Evolutionary conservation across 2,329 filamentous ascomycete species (phyloP), one percentile per base, ranked within the genome.

Genomic region (Sporothrix dimorphospora): DNA sequence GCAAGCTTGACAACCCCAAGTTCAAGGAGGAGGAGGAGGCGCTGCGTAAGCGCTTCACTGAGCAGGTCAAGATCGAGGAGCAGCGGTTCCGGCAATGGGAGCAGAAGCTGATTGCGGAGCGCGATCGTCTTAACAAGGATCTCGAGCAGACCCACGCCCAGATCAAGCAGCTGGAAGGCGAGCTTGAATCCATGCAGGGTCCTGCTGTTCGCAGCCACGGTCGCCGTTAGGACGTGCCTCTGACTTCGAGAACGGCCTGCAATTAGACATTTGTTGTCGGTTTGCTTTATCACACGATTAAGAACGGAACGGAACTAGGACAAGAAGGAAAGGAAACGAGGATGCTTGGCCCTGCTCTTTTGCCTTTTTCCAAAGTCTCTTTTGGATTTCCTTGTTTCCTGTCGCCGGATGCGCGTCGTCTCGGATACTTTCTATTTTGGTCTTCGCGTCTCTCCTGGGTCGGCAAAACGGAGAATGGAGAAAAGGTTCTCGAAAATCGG

Each of bases 1-100:
- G 95, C 84, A 99, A 99, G 90, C 88, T 99, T 79, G 96, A 99
- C 86, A 99, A 99, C 88, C 96, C 96, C 85, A 99, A 99, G 88
- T 99, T 98, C 90, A 99, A 99, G 90, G 96, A 99, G 83, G 96
- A 99, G 85, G 96, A 99, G 82, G 96, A 99, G 88, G 93, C 93
- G 75, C 90, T 99, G 76, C 91, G 96, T 85, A 99, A 99, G 91
- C 91, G 97, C 78, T 99, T 99, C 86, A 99, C 96, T 78, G 96
- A 99, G 87, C 96, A 99, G 84, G 96, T 99, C 87, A 99, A 99
- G 93, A 93, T 99, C 80, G 97, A 99, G 87, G 96, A 99, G 86
- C 94, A 97, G 86, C 91, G 96, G 77, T 99, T 99, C 91, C 91
- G 97, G 84, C 92, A 97, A 85, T 99, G 96, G 96, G 96, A 99